These are phyloP conservation scores for Fusarium odoratissimum DNA, from an alignment of 2,329 filamentous ascomycete genomes.

Conservation along the genomic window DNA sequence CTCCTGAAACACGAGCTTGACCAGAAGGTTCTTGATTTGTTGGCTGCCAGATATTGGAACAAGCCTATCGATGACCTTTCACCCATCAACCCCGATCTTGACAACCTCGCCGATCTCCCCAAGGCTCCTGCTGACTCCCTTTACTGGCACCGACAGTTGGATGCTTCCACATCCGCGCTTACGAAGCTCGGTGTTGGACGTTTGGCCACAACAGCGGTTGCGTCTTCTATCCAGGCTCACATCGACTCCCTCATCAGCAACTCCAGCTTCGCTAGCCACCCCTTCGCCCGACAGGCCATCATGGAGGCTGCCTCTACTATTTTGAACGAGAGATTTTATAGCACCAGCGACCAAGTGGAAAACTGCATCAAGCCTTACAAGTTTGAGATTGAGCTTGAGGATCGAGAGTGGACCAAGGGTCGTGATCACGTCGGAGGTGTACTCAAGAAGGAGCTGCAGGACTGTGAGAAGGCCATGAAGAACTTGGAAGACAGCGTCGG, in stretches of 20 bases:
- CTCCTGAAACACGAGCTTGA: conserved; percentile 93
- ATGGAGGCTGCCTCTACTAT: conserved; percentile 90
- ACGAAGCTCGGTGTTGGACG: conserved; percentile 95
- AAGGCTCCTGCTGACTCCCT: conserved; percentile 86
- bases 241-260: conserved; percentile 81
- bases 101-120: conserved; percentile 81
- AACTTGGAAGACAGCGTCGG: conserved; percentile 81
- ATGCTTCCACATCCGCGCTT: conserved; percentile 88
- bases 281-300: conserved; percentile 93
- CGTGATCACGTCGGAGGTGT: conserved; percentile 84
- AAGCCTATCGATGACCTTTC: conserved; percentile 89
- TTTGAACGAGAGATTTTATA: conserved; percentile 93
- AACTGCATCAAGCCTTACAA: conserved; percentile 99
- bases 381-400: conserved; percentile 95
- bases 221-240: conserved; percentile 85
- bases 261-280: conserved; percentile 89
- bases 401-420: conserved; percentile 86
- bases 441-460: conserved; percentile 87
- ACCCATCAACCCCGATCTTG: conserved; percentile 71
- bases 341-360: conserved; percentile 96
- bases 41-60: conserved; percentile 97
- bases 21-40: conserved; percentile 91
- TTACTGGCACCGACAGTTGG: conserved; percentile 94
- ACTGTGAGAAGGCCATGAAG: conserved; percentile 83
- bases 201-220: conserved; percentile 90